phyloP scores from a whole-genome alignment of 1,284 basidiomycete genomes.

The Pseudozyma sp. region DNA sequence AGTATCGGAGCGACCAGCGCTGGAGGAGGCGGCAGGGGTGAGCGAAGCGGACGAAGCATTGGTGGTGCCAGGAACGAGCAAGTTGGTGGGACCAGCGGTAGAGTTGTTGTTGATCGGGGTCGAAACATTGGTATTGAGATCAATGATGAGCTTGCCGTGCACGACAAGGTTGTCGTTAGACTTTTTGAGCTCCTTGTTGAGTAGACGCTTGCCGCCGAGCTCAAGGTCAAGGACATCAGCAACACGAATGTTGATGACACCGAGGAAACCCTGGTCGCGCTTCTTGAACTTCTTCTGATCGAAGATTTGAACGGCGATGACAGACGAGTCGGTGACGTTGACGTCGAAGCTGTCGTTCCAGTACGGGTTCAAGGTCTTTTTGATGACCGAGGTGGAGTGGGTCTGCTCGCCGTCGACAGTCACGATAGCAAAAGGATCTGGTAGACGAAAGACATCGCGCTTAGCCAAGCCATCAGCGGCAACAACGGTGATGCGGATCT shows the following conservation, averaged over 20 bases:
- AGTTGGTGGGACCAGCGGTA: constrained; percentile 49
- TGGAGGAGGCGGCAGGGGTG: constrained; percentile 30
- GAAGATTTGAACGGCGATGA: constrained; percentile 93
- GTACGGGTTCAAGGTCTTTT: constrained; percentile 69
- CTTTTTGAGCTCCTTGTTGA: constrained; percentile 68
- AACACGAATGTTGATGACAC: constrained; percentile 90
- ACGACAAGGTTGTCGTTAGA: constrained; percentile 69
- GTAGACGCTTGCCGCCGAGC: constrained; percentile 83
- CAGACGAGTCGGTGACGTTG: constrained; percentile 87
- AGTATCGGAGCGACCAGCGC: constrained; percentile 24
- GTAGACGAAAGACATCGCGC: constrained; percentile 75
- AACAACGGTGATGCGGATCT: constrained; percentile 67
- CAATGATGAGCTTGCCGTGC: constrained; percentile 69
- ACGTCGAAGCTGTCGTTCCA: constrained; percentile 69
- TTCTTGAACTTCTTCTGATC: constrained; percentile 97
- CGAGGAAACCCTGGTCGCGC: constrained; percentile 92
- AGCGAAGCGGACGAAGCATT: constrained; percentile 61
- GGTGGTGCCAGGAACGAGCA: constrained; percentile 46
- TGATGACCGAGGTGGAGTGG: constrained; percentile 78
- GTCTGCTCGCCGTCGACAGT: constrained; percentile 95
- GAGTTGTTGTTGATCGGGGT: constrained; percentile 63
- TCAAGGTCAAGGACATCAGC: constrained; percentile 90
- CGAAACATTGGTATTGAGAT: constrained; percentile 68
- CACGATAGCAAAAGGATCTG: constrained; percentile 93
- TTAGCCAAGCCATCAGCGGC: constrained; percentile 67